Percentiles rank a stretch among this genome's conserved stretches.
phyloP scores from a whole-genome alignment of 2,329 filamentous ascomycete genomes.

The Fusarium sp. region DNA sequence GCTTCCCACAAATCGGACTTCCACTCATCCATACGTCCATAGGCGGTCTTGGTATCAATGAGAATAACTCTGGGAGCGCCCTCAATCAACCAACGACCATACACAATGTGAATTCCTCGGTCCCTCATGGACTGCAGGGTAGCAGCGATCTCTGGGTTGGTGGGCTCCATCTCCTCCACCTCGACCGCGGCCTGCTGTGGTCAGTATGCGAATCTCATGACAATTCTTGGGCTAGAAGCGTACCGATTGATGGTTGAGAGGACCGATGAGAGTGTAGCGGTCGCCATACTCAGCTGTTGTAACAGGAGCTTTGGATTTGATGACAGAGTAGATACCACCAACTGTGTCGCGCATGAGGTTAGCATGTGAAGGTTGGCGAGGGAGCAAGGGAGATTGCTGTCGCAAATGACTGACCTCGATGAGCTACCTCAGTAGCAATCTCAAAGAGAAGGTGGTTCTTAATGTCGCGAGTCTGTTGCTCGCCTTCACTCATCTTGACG shows the following conservation, averaged over 20 bases:
- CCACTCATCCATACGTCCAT: conserved; percentile 94
- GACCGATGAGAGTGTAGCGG: conserved; percentile 93
- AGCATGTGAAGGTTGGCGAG: conserved; percentile 21
- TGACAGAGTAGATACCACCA: conserved; percentile 97
- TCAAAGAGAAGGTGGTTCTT: conserved; percentile 97
- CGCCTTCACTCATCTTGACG: conserved; percentile 60
- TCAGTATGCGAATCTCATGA: conserved; percentile 6
- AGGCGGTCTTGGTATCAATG: conserved; percentile 94
- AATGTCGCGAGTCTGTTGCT: conserved; percentile 73
- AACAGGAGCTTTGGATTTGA: conserved; percentile 98
- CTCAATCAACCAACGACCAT: conserved; percentile 97
- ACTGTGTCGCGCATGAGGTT: conserved; percentile 64
- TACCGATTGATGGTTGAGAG: conserved; percentile 91
- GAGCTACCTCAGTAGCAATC: conserved; percentile 95
- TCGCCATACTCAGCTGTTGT: conserved; percentile 99
- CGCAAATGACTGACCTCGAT: conserved; percentile 75
- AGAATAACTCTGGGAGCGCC: conserved; percentile 93
- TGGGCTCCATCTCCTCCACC: conserved; percentile 91
- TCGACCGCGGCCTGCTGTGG: conserved; percentile 85
- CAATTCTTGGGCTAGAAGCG: conserved; percentile 46
- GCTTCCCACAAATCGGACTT: conserved; percentile 95
- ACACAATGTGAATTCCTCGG: conserved; percentile 87
- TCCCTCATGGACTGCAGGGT: conserved; percentile 95
- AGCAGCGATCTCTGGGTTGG: conserved; percentile 78
- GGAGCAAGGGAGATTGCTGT: conserved; percentile 16